Evolutionary conservation across 1,284 basidiomycete genomes (phyloP), one percentile per base, ranked within the genome.

Genomic region (Binderoboletus segoi): DNA sequence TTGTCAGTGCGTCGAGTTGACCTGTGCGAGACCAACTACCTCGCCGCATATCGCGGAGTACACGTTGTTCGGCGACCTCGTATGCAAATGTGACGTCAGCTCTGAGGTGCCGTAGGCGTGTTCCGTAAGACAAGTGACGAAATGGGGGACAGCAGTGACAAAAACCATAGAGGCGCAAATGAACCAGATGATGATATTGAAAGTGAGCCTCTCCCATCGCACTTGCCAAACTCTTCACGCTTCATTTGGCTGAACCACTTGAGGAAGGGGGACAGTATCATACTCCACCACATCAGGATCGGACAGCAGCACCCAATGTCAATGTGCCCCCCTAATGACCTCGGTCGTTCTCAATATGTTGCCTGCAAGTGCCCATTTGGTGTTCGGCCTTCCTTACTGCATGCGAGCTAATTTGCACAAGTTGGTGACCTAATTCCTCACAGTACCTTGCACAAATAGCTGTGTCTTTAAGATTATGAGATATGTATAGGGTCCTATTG

Each of bases 131-230:
- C 97, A 99, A 75, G 99, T 98, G 58, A 98, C 72, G 56, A 84
- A 77, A 30, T 94, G 94, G 33, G 99, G 81, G 47, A 96, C 76
- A 12, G 92, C 93, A 66, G 99, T 96, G 68, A 99, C 90, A 73
- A 99, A 99, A 56, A 96, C 82, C 4, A 94, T 89, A 65, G 85
- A 87, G 23, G 75, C 87, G 68, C 95, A 98, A 51, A 93, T 80
- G 69, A 98, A 89, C 96, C 96, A 98, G 68, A 99, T 98, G 75
- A 98, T 82, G 59, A 97, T 75, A 76, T 99, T 98, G 73, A 98
- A 85, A 4, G 96, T 93, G 1, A 99, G 81, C 77, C 98, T 99
- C 76, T 99, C 96, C 63, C 96, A 80, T 96, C 96, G 98, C 1
- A 96, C 96, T 75, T 98, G 95, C 43, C 91, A 88, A 41, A 99